Base-by-base conservation (phyloP, 305 asterid genomes). In the Plantago coronopus region DNA sequence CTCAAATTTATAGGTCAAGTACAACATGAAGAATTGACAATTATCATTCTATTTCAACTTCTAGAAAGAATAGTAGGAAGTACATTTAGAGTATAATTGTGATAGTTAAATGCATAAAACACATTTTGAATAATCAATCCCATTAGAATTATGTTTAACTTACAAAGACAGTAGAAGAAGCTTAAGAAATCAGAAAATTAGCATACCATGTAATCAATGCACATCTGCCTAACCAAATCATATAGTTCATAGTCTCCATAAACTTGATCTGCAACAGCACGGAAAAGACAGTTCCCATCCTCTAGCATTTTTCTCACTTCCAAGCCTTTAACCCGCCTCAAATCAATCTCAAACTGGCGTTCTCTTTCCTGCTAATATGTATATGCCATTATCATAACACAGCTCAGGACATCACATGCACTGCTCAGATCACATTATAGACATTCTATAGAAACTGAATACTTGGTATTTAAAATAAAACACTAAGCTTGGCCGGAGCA, bases 191-290 rank as follows among this genome's bases (percentile, higher is more conserved):
- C 38, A 58, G 37, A 47, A 72, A 47, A n/a, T 21, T 46, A 19
- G 15, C 78, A 25, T 89, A 94, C 99, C 99, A 94, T 87, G 79
- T 94, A 94, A 72, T 94, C 99, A 55, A 94, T 87, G 90, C 95
- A 94, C 96, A 94, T 81, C 87, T 94, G 99, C 78, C 99, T 86
- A 71, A 79, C 95, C 91, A 81, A 74, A 81, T 85, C 95, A 77
- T 79, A 87, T 48, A 65, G 58, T 62, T 90, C 96, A 61, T 96
- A 87, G 74, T 94, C 99, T 20, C 99, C 99, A 82, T 94, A 90
- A 40, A 94, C 99, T 84, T 85, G 97, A 81, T 94, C 95, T 21
- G 96, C 96, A 78, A 94, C 99, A 73, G 99, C 97, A 66, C 99
- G 95, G 59, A 94, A 94, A 59, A 94, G 95, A 68, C 99, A 94